phyloP scores from a whole-genome alignment of 2,329 filamentous ascomycete genomes.

The Fonsecaea monophora region DNA sequence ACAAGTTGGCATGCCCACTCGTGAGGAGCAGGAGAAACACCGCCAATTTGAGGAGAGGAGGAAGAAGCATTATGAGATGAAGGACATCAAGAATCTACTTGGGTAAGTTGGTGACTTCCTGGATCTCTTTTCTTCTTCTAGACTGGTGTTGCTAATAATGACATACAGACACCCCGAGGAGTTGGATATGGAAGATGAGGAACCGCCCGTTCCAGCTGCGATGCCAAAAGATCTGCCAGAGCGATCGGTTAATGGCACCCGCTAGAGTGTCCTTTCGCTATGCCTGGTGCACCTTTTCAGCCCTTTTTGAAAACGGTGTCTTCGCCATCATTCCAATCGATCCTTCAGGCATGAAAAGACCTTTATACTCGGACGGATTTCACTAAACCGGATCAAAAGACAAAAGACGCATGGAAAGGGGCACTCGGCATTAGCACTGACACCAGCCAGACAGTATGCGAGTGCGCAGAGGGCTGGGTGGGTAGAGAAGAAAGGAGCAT shows the following conservation, averaged over 20 bases:
- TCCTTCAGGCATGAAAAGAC: background rate
- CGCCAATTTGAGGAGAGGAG: slow-evolving; percentile 86
- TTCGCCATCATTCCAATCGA: background rate
- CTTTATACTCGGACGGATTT: background rate
- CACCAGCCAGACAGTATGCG: slow-evolving; percentile 1
- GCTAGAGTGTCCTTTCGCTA: slow-evolving; percentile 15
- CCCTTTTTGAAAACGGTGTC: background rate
- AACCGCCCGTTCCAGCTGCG: slow-evolving; percentile 53
- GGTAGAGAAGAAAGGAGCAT: background rate
- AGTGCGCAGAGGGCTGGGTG: background rate
- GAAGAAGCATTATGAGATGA: slow-evolving; percentile 99
- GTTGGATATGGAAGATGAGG: slow-evolving; percentile 66
- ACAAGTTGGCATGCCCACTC: slow-evolving; percentile 63
- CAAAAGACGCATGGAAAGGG: background rate
- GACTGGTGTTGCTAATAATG: slow-evolving; percentile 1
- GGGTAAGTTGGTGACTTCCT: slow-evolving; percentile 61
- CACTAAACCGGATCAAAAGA: background rate
- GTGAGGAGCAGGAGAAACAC: slow-evolving; percentile 88
- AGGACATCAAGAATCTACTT: slow-evolving; percentile 84
- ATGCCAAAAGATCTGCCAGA: slow-evolving; percentile 51
- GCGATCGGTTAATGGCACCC: slow-evolving; percentile 42
- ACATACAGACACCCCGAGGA: slow-evolving; percentile 66
- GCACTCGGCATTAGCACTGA: background rate
- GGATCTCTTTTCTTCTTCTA: background rate
- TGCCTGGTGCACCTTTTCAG: slow-evolving; percentile 1